Conservation (phyloP, 805 yeast species). For the Metschnikowia sp. region DNA sequence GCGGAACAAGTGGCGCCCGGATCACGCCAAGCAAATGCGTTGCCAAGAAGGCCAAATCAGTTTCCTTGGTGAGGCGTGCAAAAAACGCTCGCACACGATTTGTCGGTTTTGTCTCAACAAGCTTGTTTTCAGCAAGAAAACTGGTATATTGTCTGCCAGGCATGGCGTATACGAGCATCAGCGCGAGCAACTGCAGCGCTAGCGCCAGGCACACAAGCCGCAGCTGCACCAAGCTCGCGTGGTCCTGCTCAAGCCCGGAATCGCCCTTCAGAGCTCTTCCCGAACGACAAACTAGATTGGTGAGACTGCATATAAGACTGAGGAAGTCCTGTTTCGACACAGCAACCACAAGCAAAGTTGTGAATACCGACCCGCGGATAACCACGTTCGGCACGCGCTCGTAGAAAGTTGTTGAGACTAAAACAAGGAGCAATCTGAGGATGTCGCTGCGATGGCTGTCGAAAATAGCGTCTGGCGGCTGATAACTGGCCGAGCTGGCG, state of each 20-base stretch:
- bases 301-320: slow-evolving; percentile 62
- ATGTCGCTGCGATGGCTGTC: slow-evolving; percentile 70
- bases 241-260: slow-evolving; percentile 40
- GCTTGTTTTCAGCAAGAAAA: slow-evolving; percentile 21
- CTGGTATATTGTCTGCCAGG: slow-evolving; percentile 36
- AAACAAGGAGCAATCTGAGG: slow-evolving; percentile 54
- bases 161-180: slow-evolving; percentile 60
- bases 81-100: slow-evolving; percentile 51
- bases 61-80: slow-evolving; percentile 51
- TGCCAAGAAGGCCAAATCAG: slow-evolving; percentile 51
- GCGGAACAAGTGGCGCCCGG: slow-evolving; percentile 7
- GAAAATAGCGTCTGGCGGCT: slow-evolving; percentile 27
- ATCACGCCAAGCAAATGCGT: slow-evolving; percentile 44
- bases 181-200: slow-evolving; percentile 58
- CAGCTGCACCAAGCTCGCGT: slow-evolving; percentile 33
- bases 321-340: slow-evolving; percentile 47
- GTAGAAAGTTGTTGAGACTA: slow-evolving; percentile 64
- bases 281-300: slow-evolving; percentile 60
- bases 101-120: slow-evolving; percentile 30
- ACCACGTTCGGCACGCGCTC: slow-evolving; percentile 39
- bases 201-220: slow-evolving; percentile 49
- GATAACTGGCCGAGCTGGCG: slow-evolving; percentile 41
- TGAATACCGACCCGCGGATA: slow-evolving; percentile 55
- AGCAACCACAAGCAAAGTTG: slow-evolving; percentile 51
- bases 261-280: slow-evolving; percentile 37